A percentile compares a stretch with the other conserved stretches of the same genome.
These are phyloP conservation scores for Cytospora mali DNA, from an alignment of 2,329 filamentous ascomycete genomes.

Conservation along the genomic window DNA sequence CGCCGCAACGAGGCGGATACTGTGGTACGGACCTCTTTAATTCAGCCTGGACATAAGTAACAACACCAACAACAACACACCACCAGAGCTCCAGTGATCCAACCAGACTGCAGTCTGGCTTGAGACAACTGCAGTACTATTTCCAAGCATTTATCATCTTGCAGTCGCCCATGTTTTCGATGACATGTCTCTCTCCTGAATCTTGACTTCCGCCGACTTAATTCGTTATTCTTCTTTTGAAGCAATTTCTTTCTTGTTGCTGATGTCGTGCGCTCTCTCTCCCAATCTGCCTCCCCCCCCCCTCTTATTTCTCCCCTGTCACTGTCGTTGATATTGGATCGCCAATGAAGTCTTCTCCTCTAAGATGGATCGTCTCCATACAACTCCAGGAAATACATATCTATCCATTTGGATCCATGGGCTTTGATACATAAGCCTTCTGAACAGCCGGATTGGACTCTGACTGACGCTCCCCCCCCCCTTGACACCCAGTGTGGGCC, in stretches of 20 bases:
- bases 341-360: not conserved
- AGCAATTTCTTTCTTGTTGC: not conserved
- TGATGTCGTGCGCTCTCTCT: not conserved
- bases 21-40: not conserved
- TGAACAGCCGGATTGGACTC: not conserved
- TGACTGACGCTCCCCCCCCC: not conserved
- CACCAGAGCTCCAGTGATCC: no score
- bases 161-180: not conserved
- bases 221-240: no score
- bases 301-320: not conserved
- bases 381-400: not conserved
- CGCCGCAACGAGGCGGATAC: slow-evolving; percentile 6
- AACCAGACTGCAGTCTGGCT: not conserved
- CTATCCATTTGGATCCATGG: not conserved
- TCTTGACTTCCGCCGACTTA: no score
- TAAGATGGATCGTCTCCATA: not conserved
- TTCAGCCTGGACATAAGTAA: not conserved
- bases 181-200: not conserved
- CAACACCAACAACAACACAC: no score
- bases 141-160: not conserved
- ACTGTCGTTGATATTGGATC: not conserved
- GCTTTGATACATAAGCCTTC: not conserved
- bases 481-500: not conserved
- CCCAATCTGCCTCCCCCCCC: not conserved
- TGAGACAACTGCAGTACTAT: not conserved